phyloP scores from a whole-genome alignment of 2,329 filamentous ascomycete species.

The Nothophaeocryptopus gaeumannii region DNA sequence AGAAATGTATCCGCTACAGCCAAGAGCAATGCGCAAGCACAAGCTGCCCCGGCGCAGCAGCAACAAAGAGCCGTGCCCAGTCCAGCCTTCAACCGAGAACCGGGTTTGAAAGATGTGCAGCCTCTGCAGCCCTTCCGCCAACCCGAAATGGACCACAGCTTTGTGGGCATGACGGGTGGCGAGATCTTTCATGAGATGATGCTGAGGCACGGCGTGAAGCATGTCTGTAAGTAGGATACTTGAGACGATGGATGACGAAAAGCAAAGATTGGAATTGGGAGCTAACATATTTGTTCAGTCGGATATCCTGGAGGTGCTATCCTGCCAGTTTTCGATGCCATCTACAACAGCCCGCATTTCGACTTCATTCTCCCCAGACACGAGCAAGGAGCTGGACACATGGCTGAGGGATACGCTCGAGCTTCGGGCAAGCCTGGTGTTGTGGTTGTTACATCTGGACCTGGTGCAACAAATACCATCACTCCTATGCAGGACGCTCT shows the following conservation, averaged over 20 bases:
- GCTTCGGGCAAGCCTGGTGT: constrained; percentile 92
- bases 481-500: constrained; percentile 96
- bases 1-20: constrained; percentile 41
- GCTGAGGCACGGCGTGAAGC: constrained; percentile 85
- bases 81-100: constrained; percentile 52
- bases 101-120: constrained; percentile 40
- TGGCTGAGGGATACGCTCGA: constrained; percentile 95
- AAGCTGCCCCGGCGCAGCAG: constrained; percentile 32
- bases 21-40: constrained; percentile 45
- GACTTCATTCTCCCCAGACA: constrained; percentile 93
- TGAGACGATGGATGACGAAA: constrained; percentile 5
- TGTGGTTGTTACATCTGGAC: constrained; percentile 93
- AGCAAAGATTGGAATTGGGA: constrained; percentile 5
- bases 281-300: constrained; percentile 37
- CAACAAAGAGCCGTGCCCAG: constrained; percentile 42
- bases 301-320: constrained; percentile 91
- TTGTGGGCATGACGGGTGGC: constrained; percentile 91
- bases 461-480: constrained; percentile 92
- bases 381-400: constrained; percentile 96
- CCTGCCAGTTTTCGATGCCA: constrained; percentile 96
- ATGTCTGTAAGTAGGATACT: constrained; percentile 70
- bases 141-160: constrained; percentile 57
- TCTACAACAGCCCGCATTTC: constrained; percentile 97
- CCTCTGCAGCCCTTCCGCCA: constrained; percentile 47
- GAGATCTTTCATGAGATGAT: constrained; percentile 99